These are phyloP conservation scores for Mucor piriformis DNA, from an alignment of 371 early-diverging fungal species.

Conservation along the genomic window DNA sequence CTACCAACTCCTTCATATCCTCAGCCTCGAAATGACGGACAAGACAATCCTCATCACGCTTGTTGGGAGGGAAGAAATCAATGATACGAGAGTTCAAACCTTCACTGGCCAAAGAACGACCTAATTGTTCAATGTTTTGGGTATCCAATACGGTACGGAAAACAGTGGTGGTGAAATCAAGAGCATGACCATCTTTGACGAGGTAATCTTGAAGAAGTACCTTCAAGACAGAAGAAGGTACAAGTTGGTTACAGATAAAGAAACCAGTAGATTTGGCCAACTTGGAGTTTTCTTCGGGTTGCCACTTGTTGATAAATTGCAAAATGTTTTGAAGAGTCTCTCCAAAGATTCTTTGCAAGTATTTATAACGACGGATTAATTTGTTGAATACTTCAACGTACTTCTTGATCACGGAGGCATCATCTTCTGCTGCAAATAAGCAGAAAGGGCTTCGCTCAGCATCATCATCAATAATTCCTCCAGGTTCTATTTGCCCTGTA, in stretches of 20 bases:
- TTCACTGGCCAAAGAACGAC: conserved; percentile 65
- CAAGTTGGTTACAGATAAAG: conserved; percentile 70
- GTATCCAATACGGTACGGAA: conserved; percentile 82
- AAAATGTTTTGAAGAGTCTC: conserved; percentile 84
- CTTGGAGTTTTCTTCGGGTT: conserved; percentile 75
- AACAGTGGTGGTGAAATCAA: conserved; percentile 81
- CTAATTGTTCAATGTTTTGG: conserved; percentile 78
- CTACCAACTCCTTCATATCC: conserved; percentile 85
- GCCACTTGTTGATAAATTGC: conserved; percentile 87
- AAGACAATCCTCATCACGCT: conserved; percentile 86
- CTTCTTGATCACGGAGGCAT: conserved; percentile 69
- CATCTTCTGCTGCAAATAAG: conserved; percentile 78
- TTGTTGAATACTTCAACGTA: conserved; percentile 83
- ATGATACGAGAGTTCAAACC: conserved; percentile 76
- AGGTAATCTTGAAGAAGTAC: conserved; percentile 89
- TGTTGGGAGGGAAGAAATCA: conserved; percentile 92
- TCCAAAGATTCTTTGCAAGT: conserved; percentile 85
- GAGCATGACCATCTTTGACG: conserved; percentile 85
- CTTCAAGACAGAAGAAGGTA: conserved; percentile 69
- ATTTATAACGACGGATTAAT: conserved; percentile 91
- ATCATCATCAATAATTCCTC: conserved; percentile 86
- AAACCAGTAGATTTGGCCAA: conserved; percentile 81
- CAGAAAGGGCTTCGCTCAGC: conserved; percentile 83
- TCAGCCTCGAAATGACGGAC: conserved; percentile 91
- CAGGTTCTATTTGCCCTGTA: conserved; percentile 82